phyloP scores from a whole-genome alignment of 345 rosid species.

The Hibiscus tridactylites region DNA sequence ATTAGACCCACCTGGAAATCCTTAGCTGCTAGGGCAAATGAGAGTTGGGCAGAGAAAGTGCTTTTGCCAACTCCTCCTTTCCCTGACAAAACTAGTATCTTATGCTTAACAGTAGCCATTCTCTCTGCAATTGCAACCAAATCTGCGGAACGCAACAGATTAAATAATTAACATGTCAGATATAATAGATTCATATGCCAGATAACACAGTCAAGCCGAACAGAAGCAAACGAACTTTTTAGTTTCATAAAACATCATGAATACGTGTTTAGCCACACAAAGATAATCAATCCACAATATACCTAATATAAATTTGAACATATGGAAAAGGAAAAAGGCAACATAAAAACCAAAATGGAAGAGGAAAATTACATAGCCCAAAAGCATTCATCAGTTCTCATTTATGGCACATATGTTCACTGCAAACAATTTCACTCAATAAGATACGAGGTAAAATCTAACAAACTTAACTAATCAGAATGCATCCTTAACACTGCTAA shows the following conservation, averaged over 20 bases:
- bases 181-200: constrained; percentile 27
- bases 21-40: constrained; percentile 77
- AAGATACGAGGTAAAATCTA: not conserved
- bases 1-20: constrained; percentile 85
- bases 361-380: not conserved
- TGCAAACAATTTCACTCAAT: not conserved
- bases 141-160: constrained; percentile 35
- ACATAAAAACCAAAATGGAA: not conserved
- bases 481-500: not conserved
- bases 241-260: not conserved
- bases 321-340: not conserved
- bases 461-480: not conserved
- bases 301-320: not conserved
- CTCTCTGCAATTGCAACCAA: constrained; percentile 87
- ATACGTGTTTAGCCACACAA: not conserved
- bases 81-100: constrained; percentile 80
- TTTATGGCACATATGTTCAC: not conserved
- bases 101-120: constrained; percentile 90
- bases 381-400: constrained; percentile 2
- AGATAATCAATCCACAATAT: not conserved
- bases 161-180: not conserved
- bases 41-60: constrained; percentile 85
- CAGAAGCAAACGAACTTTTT: constrained; percentile 1
- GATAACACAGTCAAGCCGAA: constrained; percentile 73
- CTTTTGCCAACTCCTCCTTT: constrained; percentile 98